Percentiles rank a stretch among this genome's conserved stretches.
phyloP scores from a whole-genome alignment of 257 asterid genomes.

The Capsicum chinense region DNA sequence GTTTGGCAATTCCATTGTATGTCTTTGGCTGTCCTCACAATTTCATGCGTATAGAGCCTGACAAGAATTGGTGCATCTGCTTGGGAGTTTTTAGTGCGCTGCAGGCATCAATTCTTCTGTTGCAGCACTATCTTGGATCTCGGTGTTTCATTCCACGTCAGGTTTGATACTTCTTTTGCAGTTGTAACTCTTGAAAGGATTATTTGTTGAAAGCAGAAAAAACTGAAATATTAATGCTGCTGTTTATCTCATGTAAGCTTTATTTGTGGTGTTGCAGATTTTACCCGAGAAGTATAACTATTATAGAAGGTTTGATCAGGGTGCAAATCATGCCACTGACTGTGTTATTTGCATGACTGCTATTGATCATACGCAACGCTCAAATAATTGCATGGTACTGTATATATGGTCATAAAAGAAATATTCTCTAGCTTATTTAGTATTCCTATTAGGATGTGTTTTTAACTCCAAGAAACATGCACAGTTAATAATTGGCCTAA shows the following conservation, averaged over 20 bases:
- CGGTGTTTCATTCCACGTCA: slow-evolving; percentile 95
- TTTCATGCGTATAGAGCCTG: slow-evolving; percentile 90
- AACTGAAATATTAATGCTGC: neutral
- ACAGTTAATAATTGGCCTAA: slow-evolving; percentile 1
- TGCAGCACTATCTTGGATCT: slow-evolving; percentile 92
- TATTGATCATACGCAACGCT: slow-evolving; percentile 67
- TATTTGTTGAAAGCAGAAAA: slow-evolving; percentile 26
- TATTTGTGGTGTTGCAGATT: slow-evolving; percentile 54
- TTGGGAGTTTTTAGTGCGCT: slow-evolving; percentile 69
- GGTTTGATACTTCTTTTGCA: slow-evolving; percentile 44
- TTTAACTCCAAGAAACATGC: slow-evolving; percentile 15
- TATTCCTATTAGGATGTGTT: neutral
- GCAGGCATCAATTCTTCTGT: slow-evolving; percentile 78
- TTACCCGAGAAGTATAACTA: slow-evolving; percentile 93
- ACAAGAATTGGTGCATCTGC: slow-evolving; percentile 70
- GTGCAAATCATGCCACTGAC: slow-evolving; percentile 63
- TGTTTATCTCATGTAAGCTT: slow-evolving; percentile 24
- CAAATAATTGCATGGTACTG: slow-evolving; percentile 89
- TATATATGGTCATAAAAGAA: neutral
- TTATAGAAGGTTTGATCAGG: slow-evolving; percentile 73
- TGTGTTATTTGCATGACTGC: slow-evolving; percentile 97
- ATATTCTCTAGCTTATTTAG: neutral
- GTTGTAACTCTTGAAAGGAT: neutral
- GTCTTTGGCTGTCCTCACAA: slow-evolving; percentile 90
- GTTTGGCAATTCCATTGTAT: slow-evolving; percentile 81